Conservation (phyloP, 345 rosid genomes). For the Psidium guajava region DNA sequence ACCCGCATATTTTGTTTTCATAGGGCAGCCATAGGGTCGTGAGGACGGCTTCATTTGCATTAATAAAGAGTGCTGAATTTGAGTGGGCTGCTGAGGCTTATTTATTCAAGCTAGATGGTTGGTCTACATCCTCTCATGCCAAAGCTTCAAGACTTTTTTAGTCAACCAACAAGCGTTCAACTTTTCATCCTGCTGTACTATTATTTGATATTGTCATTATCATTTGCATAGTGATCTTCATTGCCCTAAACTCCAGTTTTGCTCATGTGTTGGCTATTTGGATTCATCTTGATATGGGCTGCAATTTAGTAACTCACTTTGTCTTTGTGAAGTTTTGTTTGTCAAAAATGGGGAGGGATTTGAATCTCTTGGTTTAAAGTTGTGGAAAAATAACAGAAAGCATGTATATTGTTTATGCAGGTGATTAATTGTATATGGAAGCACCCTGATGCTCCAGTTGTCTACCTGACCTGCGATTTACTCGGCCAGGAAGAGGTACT, state of each 20-base stretch:
- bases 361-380: neutral
- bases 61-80: neutral
- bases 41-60: neutral
- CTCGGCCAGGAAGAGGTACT: slow-evolving; percentile 85
- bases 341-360: neutral
- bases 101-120: neutral
- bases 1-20: neutral
- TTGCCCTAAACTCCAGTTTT: neutral
- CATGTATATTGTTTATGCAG: slow-evolving; percentile 25
- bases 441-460: slow-evolving; percentile 51
- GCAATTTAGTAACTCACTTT: neutral
- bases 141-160: neutral
- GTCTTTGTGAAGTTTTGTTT: neutral
- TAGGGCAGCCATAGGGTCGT: neutral
- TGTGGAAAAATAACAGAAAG: neutral
- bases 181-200: neutral
- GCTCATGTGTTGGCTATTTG: neutral
- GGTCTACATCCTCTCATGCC: neutral
- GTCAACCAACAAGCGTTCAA: neutral
- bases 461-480: slow-evolving; percentile 67
- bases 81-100: neutral
- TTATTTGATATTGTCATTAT: neutral
- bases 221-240: neutral
- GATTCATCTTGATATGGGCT: neutral
- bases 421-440: slow-evolving; percentile 78